Conservation (phyloP, 768 basidiomycete species). For the Russula abietina region DNA sequence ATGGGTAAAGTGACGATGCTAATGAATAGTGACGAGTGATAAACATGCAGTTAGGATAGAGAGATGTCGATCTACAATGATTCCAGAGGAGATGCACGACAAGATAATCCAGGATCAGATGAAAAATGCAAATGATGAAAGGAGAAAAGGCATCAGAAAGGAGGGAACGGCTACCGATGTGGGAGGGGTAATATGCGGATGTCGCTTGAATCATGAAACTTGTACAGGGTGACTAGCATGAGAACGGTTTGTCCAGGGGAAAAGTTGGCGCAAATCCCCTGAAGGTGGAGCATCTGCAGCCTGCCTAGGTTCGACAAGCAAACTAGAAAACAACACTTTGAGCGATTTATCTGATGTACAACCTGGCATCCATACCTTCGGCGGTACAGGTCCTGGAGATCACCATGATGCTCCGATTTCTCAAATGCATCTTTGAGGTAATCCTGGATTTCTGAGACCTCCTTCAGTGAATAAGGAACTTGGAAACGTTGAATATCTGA, state of each 20-base stretch:
- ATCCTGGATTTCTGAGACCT: slow-evolving; percentile 82
- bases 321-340: slow-evolving; percentile 36
- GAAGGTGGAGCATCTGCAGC: slow-evolving; percentile 59
- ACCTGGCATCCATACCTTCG: slow-evolving; percentile 51
- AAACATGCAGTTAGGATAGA: slow-evolving; percentile 23
- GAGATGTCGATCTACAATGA: slow-evolving; percentile 22
- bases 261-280: slow-evolving; percentile 71
- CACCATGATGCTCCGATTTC: slow-evolving; percentile 68
- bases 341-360: slow-evolving; percentile 16
- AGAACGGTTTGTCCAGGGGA: slow-evolving; percentile 60
- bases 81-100: slow-evolving; percentile 22
- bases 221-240: slow-evolving; percentile 27
- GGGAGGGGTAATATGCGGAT: not conserved
- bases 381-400: slow-evolving; percentile 78
- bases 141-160: slow-evolving; percentile 1
- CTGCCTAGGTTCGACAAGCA: slow-evolving; percentile 79
- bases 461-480: slow-evolving; percentile 76
- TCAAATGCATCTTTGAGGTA: slow-evolving; percentile 72
- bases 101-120: slow-evolving; percentile 17
- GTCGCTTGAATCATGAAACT: slow-evolving; percentile 11
- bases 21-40: slow-evolving; percentile 21
- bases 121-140: slow-evolving; percentile 16
- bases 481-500: slow-evolving; percentile 92
- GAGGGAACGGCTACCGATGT: not conserved
- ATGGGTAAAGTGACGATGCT: slow-evolving; percentile 18